Evolutionary conservation across 2,329 filamentous ascomycete species (phyloP), one percentile per base, ranked within the genome.

Genomic region (Epichloe festucae): DNA sequence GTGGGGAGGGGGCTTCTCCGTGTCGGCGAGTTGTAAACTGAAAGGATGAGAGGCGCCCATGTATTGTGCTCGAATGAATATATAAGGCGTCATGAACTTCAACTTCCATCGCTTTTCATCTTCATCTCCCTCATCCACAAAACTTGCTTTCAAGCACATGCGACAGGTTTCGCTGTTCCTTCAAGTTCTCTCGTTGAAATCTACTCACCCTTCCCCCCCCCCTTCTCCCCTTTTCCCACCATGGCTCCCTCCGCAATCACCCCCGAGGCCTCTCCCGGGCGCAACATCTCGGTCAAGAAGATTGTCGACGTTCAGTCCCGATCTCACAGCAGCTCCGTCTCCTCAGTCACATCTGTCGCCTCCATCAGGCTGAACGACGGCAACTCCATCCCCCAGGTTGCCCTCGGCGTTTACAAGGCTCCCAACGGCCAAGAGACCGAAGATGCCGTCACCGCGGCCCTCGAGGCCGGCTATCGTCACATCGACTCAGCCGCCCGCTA

Each of bases 331-430:
- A 57, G 53, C 55, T 63, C 59, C 17, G 52, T 61, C 50, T 60
- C 61, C 3, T 53, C 54, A 1, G 55, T 59, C 17, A 54, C 55
- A 34, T 65, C 69, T 4, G 54, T 59, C 39, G 58, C 56, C 27
- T 65, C 69, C 48, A 67, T 88, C 54, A 84, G 81, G 67, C 73
- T 89, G 54, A 87, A 85, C 61, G 83, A 89, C 69, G 84, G 84
- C 54, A 78, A 79, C 58, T 73, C 76, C 51, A 85, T 89, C 49
- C 85, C 85, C 44, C 56, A 71, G 50, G 61, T 75, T 31, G 73
- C 71, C 39, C 66, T 75, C 49, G 73, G 72, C 36, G 72, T 73
- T 41, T 74, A 73, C 68, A 71, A 73, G 57, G 66, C 66, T 35
- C 64, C 71, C 53, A 73, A 73, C 56, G 67, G 70, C 52, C 68